Evolutionary conservation across 2,329 filamentous ascomycete genomes (phyloP).

Genomic region (Zelopaecilomyces penicillatus): DNA sequence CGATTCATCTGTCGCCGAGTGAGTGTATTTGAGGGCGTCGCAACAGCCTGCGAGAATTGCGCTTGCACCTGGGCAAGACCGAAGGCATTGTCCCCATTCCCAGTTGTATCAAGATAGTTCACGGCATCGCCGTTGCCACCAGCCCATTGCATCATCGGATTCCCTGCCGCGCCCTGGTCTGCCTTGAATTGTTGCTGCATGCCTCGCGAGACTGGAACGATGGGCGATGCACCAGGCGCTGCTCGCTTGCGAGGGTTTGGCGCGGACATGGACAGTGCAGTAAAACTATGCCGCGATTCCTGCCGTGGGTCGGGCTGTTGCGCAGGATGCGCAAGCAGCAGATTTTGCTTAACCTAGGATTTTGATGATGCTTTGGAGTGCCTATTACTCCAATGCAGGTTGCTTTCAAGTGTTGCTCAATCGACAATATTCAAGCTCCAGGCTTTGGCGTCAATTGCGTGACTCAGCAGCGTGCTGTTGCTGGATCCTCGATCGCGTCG

Average conservation of each 20-base stretch:
- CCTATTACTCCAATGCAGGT: too few relatives aligned
- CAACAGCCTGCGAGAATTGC: conserved; percentile 22
- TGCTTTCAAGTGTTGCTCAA: too few relatives aligned
- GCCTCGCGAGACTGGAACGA: conserved; percentile 43
- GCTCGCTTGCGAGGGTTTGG: conserved; percentile 60
- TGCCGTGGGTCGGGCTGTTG: conserved; percentile 1
- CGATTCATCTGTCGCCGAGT: conserved; percentile 45
- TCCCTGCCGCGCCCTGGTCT: conserved; percentile 35
- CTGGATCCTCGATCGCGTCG: too few relatives aligned
- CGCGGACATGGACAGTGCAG: conserved; percentile 32
- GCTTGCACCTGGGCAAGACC: conserved; percentile 29
- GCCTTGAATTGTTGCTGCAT: conserved; percentile 40
- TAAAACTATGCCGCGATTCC: neutral
- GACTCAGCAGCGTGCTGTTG: too few relatives aligned
- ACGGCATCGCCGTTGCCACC: conserved; percentile 20
- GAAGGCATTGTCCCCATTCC: conserved; percentile 28
- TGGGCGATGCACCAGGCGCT: conserved; percentile 63
- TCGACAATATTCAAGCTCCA: too few relatives aligned
- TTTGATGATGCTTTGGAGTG: too few relatives aligned
- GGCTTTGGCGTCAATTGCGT: too few relatives aligned
- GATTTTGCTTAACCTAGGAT: neutral
- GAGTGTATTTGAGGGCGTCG: conserved; percentile 39
- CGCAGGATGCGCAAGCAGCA: neutral
- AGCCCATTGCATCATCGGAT: conserved; percentile 40
- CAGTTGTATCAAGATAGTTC: conserved; percentile 28